Evolutionary conservation across 1,284 basidiomycete genomes (phyloP).

Genomic region (Sanghuangporus baumii): DNA sequence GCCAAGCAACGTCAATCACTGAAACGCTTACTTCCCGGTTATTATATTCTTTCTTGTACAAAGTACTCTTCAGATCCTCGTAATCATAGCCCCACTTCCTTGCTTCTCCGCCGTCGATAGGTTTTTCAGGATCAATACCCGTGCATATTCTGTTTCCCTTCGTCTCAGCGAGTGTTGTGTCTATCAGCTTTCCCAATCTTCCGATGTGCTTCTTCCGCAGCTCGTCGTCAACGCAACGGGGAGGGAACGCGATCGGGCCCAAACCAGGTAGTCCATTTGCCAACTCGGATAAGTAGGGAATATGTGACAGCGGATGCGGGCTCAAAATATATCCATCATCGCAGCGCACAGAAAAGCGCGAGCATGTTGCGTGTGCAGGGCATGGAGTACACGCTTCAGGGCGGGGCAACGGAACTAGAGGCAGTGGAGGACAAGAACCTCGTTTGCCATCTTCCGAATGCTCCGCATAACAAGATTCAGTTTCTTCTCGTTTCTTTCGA

Average conservation of each 20-base stretch:
- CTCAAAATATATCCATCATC: constrained; percentile 70
- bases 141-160: constrained; percentile 69
- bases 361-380: constrained; percentile 77
- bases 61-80: constrained; percentile 43
- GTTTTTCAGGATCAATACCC: constrained; percentile 36
- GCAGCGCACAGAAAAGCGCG: constrained; percentile 60
- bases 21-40: constrained; percentile 7
- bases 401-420: constrained; percentile 51
- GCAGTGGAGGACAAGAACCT: constrained; percentile 45
- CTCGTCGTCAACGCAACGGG: constrained; percentile 80
- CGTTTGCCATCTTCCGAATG: constrained; percentile 31
- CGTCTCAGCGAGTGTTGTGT: constrained; percentile 60
- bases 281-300: constrained; percentile 36
- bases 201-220: constrained; percentile 75
- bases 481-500: constrained; percentile 38
- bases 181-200: constrained; percentile 69
- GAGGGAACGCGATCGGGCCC: constrained; percentile 75
- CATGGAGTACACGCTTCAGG: constrained; percentile 80
- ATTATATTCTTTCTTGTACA: constrained; percentile 42
- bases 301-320: constrained; percentile 53
- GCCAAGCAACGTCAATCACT: not conserved
- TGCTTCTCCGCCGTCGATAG: constrained; percentile 57
- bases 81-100: constrained; percentile 70
- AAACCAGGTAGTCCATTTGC: constrained; percentile 75
- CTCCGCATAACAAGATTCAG: constrained; percentile 49